These are phyloP conservation scores for Boletus rufocinnamomeus DNA, from an alignment of 768 basidiomycete genomes.

Conservation along the genomic window DNA sequence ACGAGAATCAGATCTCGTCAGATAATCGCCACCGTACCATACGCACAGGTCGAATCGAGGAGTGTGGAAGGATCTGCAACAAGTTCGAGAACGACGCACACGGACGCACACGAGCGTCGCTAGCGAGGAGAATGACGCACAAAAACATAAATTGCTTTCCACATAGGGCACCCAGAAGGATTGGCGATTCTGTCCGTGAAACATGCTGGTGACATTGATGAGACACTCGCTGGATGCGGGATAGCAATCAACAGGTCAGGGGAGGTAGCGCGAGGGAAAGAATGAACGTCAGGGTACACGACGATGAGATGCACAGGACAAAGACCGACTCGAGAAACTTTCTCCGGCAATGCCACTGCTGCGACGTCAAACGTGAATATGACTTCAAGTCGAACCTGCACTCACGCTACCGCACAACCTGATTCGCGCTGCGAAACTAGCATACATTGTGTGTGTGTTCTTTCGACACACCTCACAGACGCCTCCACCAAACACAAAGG, in stretches of 20 bases:
- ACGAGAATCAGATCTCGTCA: neutral
- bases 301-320: neutral
- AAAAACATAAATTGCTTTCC: slow-evolving; percentile 24
- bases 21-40: neutral
- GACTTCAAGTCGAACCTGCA: neutral
- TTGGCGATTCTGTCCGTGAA: neutral
- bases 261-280: neutral
- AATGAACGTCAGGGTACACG: neutral
- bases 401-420: slow-evolving; percentile 48
- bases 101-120: neutral
- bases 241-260: neutral
- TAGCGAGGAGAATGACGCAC: slow-evolving; percentile 14
- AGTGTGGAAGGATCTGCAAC: neutral
- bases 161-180: slow-evolving; percentile 25
- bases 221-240: slow-evolving; percentile 15
- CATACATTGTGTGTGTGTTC: slow-evolving; percentile 39
- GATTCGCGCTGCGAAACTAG: slow-evolving; percentile 49
- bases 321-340: slow-evolving; percentile 20
- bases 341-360: slow-evolving; percentile 26
- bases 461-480: slow-evolving; percentile 56
- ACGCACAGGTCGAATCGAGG: slow-evolving; percentile 15
- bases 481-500: slow-evolving; percentile 61
- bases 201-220: neutral
- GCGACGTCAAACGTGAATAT: neutral
- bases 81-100: neutral